Evolutionary conservation across 2,329 filamentous ascomycete species (phyloP).

Genomic region (Ilyonectria destructans): DNA sequence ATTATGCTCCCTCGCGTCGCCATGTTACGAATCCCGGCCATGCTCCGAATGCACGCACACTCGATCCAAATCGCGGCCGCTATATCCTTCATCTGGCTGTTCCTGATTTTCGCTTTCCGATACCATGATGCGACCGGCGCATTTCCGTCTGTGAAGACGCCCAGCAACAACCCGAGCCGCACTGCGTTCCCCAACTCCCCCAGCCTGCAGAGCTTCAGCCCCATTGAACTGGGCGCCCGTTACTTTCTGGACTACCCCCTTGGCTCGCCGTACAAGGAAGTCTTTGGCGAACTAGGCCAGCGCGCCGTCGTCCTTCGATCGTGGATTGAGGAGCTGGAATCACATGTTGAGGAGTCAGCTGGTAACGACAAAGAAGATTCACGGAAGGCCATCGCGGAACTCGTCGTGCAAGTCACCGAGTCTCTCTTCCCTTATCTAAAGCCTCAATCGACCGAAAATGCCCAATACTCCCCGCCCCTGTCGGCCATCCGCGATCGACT

Average conservation of each 20-base stretch:
- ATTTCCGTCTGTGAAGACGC: background rate
- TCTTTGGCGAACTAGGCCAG: constrained; percentile 54
- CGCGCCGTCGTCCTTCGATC: constrained; percentile 41
- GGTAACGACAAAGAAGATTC: background rate
- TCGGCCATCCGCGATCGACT: constrained; percentile 33
- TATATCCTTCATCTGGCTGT: constrained; percentile 35
- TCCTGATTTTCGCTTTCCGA: constrained; percentile 23
- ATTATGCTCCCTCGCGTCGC: background rate
- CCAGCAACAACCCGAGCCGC: constrained; percentile 1
- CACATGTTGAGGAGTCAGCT: background rate
- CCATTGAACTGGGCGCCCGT: constrained; percentile 33
- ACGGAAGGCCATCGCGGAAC: constrained; percentile 23
- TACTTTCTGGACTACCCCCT: constrained; percentile 52
- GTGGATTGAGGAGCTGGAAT: constrained; percentile 40
- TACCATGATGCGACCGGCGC: constrained; percentile 18
- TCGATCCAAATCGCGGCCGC: constrained; percentile 31
- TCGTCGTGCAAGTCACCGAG: constrained; percentile 8
- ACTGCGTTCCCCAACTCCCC: constrained; percentile 8
- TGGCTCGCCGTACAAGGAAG: constrained; percentile 49
- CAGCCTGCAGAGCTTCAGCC: constrained; percentile 12
- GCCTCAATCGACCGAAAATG: background rate
- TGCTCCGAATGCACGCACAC: constrained; percentile 27
- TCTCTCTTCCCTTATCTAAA: constrained; percentile 50
- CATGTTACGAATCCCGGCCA: constrained; percentile 30
- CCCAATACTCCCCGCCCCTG: constrained; percentile 35